Evolutionary conservation across 176 grass and related monocot species (phyloP).

Genomic region (Rhipidocladum racemiflorum): DNA sequence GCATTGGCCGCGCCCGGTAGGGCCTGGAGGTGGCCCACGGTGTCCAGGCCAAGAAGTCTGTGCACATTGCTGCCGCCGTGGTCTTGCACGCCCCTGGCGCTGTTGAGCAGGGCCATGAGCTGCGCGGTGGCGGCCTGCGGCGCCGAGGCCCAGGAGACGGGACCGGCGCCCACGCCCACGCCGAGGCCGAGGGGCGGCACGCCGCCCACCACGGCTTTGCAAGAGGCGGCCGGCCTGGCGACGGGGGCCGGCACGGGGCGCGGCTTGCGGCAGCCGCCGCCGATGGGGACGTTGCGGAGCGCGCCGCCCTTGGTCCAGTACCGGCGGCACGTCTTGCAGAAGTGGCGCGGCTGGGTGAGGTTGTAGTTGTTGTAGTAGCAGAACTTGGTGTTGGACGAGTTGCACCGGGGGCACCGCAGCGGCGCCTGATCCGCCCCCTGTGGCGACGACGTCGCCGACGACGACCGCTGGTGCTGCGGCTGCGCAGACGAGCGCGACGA

Average conservation of each 20-base stretch:
- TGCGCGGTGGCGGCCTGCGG: constrained; percentile 54
- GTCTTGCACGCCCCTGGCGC: constrained; percentile 38
- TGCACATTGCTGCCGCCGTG: constrained; percentile 39
- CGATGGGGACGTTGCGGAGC: constrained; percentile 76
- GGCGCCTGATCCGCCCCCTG: constrained; percentile 41
- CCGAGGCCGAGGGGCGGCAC: constrained; percentile 42
- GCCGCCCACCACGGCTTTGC: constrained; percentile 27
- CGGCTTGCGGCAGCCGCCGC: constrained; percentile 66
- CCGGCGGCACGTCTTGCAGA: constrained; percentile 86
- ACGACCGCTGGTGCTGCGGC: constrained; percentile 23
- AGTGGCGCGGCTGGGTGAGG: constrained; percentile 76
- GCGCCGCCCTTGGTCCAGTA: constrained; percentile 89
- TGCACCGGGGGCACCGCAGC: constrained; percentile 62
- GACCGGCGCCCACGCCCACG: constrained; percentile 9
- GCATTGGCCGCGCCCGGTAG: constrained; percentile 29
- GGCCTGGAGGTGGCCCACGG: constrained; percentile 41
- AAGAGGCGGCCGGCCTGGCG: constrained; percentile 32
- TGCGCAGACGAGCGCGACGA: constrained; percentile 40
- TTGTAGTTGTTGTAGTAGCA: constrained; percentile 92
- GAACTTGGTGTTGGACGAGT: constrained; percentile 86
- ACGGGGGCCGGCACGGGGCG: constrained; percentile 43
- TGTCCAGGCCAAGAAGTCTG: constrained; percentile 42
- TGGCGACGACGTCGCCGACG: constrained; percentile 40
- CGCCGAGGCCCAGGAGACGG: constrained; percentile 37
- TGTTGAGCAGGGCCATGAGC: constrained; percentile 59